A percentile compares a stretch with the other conserved stretches of the same genome.
Evolutionary conservation across 23 red algal species (phyloP).

Genomic region (Pyropia haitanensis): DNA sequence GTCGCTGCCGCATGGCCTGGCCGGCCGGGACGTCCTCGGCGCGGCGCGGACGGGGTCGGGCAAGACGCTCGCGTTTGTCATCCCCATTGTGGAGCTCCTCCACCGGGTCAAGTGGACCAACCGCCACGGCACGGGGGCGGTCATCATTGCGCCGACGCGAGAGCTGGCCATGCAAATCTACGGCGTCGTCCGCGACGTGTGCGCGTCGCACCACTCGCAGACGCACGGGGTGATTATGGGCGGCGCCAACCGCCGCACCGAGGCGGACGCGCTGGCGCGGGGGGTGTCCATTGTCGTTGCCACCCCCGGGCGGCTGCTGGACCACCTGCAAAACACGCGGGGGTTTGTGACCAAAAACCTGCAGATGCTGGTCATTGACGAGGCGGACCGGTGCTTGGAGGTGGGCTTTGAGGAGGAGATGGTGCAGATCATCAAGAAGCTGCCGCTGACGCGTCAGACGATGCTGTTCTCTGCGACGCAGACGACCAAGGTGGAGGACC

Average conservation of each 20-base stretch:
- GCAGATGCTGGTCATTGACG: constrained; percentile 80
- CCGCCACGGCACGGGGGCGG: constrained; percentile 81
- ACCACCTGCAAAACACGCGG: constrained; percentile 90
- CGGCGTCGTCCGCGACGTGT: constrained; percentile 76
- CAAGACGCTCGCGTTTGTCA: constrained; percentile 94
- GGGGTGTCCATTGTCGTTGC: constrained; percentile 83
- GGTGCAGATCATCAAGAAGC: constrained; percentile 76
- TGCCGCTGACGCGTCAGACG: constrained; percentile 79
- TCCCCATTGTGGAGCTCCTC: constrained; percentile 90
- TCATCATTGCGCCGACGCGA: constrained; percentile 89
- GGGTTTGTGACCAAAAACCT: constrained; percentile 85
- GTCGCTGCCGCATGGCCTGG: constrained; percentile 79
- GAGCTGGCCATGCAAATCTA: constrained; percentile 96
- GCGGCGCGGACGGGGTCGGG: constrained; percentile 91
- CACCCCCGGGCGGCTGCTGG: constrained; percentile 89
- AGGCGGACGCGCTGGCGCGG: constrained; percentile 75
- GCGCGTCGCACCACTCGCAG: constrained; percentile 71
- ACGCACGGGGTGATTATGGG: constrained; percentile 86
- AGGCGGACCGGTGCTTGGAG: constrained; percentile 94
- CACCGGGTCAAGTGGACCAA: constrained; percentile 81
- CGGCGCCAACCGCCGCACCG: constrained; percentile 81
- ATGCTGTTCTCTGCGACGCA: constrained; percentile 98
- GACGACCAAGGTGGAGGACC: constrained; percentile 97
- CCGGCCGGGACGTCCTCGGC: constrained; percentile 86
- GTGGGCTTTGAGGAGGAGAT: constrained; percentile 99